Base-by-base conservation (phyloP, 345 rosid species). In the Populus davidiana region DNA sequence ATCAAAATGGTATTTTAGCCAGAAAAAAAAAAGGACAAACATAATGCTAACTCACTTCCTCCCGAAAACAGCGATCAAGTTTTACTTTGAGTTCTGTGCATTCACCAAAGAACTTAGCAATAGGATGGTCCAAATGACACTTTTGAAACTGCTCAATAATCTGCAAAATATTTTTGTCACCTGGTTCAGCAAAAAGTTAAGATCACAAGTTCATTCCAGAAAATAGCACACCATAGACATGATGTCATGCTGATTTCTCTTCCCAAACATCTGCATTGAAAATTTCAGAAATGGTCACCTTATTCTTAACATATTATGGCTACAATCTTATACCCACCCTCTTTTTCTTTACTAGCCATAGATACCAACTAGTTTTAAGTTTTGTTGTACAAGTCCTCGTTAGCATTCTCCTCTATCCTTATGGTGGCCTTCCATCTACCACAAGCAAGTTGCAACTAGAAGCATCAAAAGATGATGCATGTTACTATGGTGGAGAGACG, bases 131-230 rank as follows among this genome's bases (percentile, higher is more conserved):
- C 20, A 70, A 47, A 85, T 93, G 99, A 84, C 99, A 95, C 80
- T 90, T 90, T 75, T 92, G 97, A 78, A 95, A 96, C 80, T 89
- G 84, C 86, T 92, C 96, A 70, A 96, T 92, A 70, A 96, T 91
- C 98, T 95, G 82, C 62, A 77, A 20, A 66, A n/a, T 17, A 56
- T 20, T 39, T 25, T 38, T 21, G 25, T 25, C 5, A 11, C 50
- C 27, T 65, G n/a, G 18, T 65, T 41, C 14, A 52, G 49, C 47
- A 76, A 72, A 72, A 50, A 7, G 47, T 11, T 10, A 56, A 44
- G 25, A 18, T 36, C 69, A 27, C 29, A 6, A 72, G 54, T 39
- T 52, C 33, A 47, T 3, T 8, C 23, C 11, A 1, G 3, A 27
- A 14, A 27, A 8, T 36, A 69, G 67, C 43, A 62, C 9, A 0